Base-by-base conservation (phyloP, 225 moss, liverwort and hornwort species). In the Lunularia cruciata region DNA sequence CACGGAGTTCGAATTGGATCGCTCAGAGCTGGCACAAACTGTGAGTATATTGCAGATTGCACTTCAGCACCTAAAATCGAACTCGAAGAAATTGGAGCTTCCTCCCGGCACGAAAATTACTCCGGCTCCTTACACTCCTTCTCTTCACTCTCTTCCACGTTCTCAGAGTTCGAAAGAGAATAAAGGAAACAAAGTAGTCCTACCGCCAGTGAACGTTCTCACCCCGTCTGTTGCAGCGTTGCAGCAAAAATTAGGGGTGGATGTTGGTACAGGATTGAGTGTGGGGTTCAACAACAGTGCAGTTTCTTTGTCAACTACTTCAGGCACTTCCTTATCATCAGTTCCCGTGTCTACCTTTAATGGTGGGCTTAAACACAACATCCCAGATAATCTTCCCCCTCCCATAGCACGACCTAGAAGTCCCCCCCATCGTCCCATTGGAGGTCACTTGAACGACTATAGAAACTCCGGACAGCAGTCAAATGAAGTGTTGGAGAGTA, bases 201-300 rank as follows among this genome's bases (percentile, higher is more conserved):
- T 81, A 36, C 65, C 86, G 30, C 76, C 86, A 13, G 84, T 86
- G 43, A 86, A 76, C 53, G 86, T 86, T 63, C 83, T 86, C 51
- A 87, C 86, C 47, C 86, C 84, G 22, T 87, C 86, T n/a, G 79
- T 87, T 8, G 86, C 86, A 25, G 84, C 81, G 14, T 69, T 86
- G 40, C 84, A 84, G 63, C 86, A 84, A 70, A 78, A 81, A 36
- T 63, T 84, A 47, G 86, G 84, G 3, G 69, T 81, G 43, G 86
- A 84, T 63, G 68, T 87, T 61, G 84, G 86, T 33, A 76, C 72
- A 47, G 84, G 84, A 61, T 76, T 86, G 69, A 83, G 86, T 39
- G 63, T 86, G 28, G 86, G 86, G 34, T 83, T 83, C 2, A 83
- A 79, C 47, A 83, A 79, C 47, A 78, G 76, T 38, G 73, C 83